phyloP scores from a whole-genome alignment of 306 rosid species.

The Potentilla sterilis region DNA sequence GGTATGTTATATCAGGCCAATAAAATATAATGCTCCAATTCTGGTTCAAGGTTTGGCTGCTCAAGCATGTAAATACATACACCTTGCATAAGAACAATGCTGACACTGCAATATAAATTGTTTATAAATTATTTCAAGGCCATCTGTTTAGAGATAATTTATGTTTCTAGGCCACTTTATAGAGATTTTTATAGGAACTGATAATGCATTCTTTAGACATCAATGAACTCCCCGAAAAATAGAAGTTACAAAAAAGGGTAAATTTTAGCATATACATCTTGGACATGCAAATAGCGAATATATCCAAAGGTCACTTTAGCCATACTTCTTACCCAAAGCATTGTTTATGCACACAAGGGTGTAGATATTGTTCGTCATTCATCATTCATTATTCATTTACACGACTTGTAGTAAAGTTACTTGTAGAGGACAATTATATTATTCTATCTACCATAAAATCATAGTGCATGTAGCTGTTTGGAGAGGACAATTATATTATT shows the following conservation, averaged over 20 bases:
- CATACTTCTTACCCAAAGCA: not conserved
- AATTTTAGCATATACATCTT: not conserved
- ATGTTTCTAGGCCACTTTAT: not conserved
- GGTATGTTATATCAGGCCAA: slow-evolving; percentile 37
- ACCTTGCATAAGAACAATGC: not conserved
- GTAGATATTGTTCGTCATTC: not conserved
- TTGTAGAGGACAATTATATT: not conserved
- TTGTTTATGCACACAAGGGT: not conserved
- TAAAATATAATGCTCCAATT: not conserved
- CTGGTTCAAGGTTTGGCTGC: not conserved
- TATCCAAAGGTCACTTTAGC: no score
- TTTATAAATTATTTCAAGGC: no score
- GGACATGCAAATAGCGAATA: not conserved
- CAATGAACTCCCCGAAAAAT: not conserved
- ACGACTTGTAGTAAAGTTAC: not conserved
- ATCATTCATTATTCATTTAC: no score
- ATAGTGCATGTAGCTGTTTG: not conserved
- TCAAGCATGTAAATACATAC: not conserved
- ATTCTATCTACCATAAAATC: not conserved
- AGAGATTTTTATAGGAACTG: not conserved
- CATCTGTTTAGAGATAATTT: no score
- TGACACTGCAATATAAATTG: not conserved
- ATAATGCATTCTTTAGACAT: not conserved
- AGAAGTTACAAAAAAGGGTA: not conserved
- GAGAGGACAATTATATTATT: not conserved